Evolutionary conservation across 495 filamentous ascomycete species (phyloP).

Genomic region (Neurospora sp.): DNA sequence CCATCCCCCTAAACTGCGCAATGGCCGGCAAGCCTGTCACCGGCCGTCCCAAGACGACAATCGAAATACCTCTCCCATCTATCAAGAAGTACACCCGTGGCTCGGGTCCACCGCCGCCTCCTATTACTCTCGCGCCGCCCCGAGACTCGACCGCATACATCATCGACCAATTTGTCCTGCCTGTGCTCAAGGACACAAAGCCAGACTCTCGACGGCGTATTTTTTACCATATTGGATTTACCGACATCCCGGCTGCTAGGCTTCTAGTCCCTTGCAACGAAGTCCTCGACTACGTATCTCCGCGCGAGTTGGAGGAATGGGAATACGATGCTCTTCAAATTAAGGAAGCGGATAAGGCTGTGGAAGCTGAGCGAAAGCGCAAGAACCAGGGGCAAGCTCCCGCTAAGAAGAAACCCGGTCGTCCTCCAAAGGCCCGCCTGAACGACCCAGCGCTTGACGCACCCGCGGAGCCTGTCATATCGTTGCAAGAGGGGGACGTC

Average conservation of each 20-base stretch:
- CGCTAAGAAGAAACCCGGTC: slow-evolving; percentile 3
- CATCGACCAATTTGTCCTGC: slow-evolving; percentile 33
- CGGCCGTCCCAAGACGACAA: slow-evolving; percentile 5
- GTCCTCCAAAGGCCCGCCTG: not conserved
- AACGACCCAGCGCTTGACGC: slow-evolving; percentile 2
- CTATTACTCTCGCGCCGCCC: slow-evolving; percentile 23
- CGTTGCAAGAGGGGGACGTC: slow-evolving; percentile 4
- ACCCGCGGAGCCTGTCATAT: not conserved
- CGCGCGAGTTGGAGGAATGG: slow-evolving; percentile 34
- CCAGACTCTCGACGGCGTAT: slow-evolving; percentile 20
- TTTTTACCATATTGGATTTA: slow-evolving; percentile 35
- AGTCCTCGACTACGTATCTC: slow-evolving; percentile 36
- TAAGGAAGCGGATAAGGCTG: slow-evolving; percentile 17
- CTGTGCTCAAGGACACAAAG: slow-evolving; percentile 13
- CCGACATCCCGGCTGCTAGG: slow-evolving; percentile 30
- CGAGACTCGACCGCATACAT: slow-evolving; percentile 37
- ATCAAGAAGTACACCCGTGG: slow-evolving; percentile 25
- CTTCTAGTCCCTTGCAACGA: slow-evolving; percentile 27
- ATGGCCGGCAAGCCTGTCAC: slow-evolving; percentile 6
- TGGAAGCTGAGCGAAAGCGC: not conserved
- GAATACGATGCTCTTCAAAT: slow-evolving; percentile 25
- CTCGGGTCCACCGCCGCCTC: slow-evolving; percentile 28
- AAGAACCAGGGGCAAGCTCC: not conserved
- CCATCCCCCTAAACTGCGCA: not conserved
- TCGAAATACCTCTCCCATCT: slow-evolving; percentile 29